phyloP scores from a whole-genome alignment of 1,284 basidiomycete genomes.

The Irpex sp. region DNA sequence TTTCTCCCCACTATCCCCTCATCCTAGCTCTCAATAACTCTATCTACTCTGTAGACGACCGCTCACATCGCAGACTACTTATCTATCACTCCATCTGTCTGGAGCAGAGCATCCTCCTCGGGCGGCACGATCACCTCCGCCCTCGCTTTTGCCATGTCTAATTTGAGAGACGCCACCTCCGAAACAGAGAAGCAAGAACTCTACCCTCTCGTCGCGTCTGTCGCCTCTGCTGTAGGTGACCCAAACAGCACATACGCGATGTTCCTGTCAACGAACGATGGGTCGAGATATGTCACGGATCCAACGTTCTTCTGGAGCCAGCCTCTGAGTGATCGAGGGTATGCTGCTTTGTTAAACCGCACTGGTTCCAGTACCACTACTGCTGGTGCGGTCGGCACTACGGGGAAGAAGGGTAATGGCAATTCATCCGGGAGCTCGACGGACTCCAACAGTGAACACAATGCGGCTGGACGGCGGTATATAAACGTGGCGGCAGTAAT shows the following conservation, averaged over 20 bases:
- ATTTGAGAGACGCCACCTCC: conserved; percentile 24
- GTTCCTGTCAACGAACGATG: conserved; percentile 35
- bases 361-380: not conserved
- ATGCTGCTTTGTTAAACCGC: conserved; percentile 6
- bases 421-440: not conserved
- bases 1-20: not conserved
- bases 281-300: conserved; percentile 37
- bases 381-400: not conserved
- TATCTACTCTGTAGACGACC: conserved; percentile 35
- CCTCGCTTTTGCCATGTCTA: conserved; percentile 49
- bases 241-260: conserved; percentile 43
- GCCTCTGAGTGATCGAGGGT: conserved; percentile 34
- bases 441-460: too few species aligned
- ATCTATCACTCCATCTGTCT: conserved; percentile 38
- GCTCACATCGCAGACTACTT: conserved; percentile 47
- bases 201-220: conserved; percentile 38
- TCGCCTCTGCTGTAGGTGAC: conserved; percentile 54
- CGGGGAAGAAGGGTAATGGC: not conserved
- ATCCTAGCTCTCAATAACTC: not conserved
- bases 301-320: conserved; percentile 55
- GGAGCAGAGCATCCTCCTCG: conserved; percentile 42
- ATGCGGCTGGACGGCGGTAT: too few species aligned
- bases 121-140: conserved; percentile 56
- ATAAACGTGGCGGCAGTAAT: too few species aligned
- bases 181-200: conserved; percentile 17